Percentiles rank a stretch among this genome's conserved stretches.
Conservation (phyloP, 1,139 yeast genomes). For the Magnusiomyces paraingens region DNA sequence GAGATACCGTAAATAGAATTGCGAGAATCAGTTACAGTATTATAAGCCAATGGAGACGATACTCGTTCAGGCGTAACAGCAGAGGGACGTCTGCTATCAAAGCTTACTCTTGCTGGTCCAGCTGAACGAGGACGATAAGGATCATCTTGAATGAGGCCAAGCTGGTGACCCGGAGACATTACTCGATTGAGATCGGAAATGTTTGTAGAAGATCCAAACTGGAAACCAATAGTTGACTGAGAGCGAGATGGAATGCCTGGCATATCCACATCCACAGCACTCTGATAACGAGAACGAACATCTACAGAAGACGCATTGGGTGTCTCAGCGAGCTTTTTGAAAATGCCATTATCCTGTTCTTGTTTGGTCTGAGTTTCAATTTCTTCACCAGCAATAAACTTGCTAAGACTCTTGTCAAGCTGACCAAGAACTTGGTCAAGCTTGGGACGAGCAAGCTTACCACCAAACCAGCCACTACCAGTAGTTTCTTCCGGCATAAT, state of each 20-base stretch:
- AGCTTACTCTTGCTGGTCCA: constrained; percentile 1
- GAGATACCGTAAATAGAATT: constrained; percentile 2
- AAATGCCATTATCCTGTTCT: constrained; percentile 49
- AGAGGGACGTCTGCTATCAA: background rate
- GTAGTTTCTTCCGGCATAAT: constrained; percentile 34
- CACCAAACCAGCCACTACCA: constrained; percentile 54
- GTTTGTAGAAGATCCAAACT: constrained; percentile 2
- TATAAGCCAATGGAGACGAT: background rate
- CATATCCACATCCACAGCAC: background rate
- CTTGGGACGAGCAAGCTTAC: constrained; percentile 65
- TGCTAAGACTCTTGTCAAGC: constrained; percentile 67
- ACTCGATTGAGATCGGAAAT: background rate
- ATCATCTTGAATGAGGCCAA: background rate
- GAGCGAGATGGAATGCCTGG: constrained; percentile 9
- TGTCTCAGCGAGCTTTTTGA: constrained; percentile 50
- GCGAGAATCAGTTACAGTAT: constrained; percentile 4
- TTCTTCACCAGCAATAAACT: constrained; percentile 88
- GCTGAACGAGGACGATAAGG: constrained; percentile 5
- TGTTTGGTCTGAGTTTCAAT: constrained; percentile 29
- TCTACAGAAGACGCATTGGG: constrained; percentile 18
- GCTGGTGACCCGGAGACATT: background rate
- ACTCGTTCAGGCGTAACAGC: constrained; percentile 4
- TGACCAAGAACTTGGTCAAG: constrained; percentile 85
- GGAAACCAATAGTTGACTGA: constrained; percentile 12
- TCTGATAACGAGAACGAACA: background rate